These are phyloP conservation scores for Fraxinus cuspidata DNA, from an alignment of 257 asterid genomes.

Conservation along the genomic window DNA sequence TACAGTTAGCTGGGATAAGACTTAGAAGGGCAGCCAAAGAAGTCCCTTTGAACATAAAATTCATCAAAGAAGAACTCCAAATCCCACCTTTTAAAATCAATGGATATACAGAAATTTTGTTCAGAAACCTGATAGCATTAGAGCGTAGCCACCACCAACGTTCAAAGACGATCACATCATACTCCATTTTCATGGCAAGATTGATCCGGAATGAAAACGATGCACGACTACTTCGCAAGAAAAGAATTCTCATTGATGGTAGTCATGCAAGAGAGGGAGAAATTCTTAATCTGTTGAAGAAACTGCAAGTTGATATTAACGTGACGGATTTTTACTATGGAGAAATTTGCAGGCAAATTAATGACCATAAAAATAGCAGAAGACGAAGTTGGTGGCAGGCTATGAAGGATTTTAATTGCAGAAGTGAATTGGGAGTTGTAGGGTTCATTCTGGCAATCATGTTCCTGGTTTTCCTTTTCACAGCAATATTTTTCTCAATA, in stretches of 20 bases:
- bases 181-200: constrained; percentile 38
- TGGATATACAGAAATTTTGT: constrained; percentile 36
- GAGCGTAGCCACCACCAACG: constrained; percentile 35
- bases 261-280: constrained; percentile 30
- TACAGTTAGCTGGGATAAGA: constrained; percentile 29
- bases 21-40: constrained; percentile 28
- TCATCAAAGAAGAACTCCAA: constrained; percentile 29
- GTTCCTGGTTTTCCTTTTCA: constrained; percentile 35
- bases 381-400: constrained; percentile 29
- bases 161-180: constrained; percentile 45
- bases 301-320: constrained; percentile 32
- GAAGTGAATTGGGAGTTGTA: constrained; percentile 32
- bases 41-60: constrained; percentile 32
- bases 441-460: constrained; percentile 28
- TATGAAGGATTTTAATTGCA: constrained; percentile 26
- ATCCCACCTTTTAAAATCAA: constrained; percentile 45
- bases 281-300: constrained; percentile 32
- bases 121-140: constrained; percentile 55
- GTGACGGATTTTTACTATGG: constrained; percentile 44
- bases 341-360: constrained; percentile 42
- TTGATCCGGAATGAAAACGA: constrained; percentile 37
- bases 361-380: constrained; percentile 25
- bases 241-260: constrained; percentile 32
- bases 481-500: constrained; percentile 29
- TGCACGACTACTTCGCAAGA: constrained; percentile 35